Evolutionary conservation across 768 basidiomycete genomes (phyloP), one percentile per base, ranked within the genome.

Genomic region (Leucosporidium creatinivorum): DNA sequence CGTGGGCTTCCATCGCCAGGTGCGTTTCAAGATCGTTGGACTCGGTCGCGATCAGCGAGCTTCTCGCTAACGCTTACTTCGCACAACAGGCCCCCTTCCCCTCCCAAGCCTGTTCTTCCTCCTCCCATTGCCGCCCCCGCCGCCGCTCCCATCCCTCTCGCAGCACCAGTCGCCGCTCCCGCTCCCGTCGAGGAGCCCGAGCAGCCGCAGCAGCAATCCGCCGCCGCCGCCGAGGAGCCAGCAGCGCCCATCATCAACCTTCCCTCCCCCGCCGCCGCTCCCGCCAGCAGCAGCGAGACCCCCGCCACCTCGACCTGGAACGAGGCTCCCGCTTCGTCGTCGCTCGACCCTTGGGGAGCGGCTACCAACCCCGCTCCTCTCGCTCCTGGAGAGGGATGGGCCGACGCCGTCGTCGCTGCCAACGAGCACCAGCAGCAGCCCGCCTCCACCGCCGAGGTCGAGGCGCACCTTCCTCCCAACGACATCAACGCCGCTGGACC

Each of bases 301-400:
- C 36, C 66, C n/a, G 51, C 69, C 15, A 33, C 21, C 57, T 26
- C 54, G 19, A 18, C 54, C 54, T 58, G 57, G 57, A 39, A 55
- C 50, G 50, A 63, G 23, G 56, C 56, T 26, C 28, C 56, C 31
- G 58, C 63, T 25, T 39, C 67, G 15, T 12, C 33, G 5, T n/a
- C n/a, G n/a, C n/a, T n/a, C n/a, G 73, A 74, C 63, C 70, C 73
- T 25, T 74, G 73, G 73, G 70, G 68, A 9, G 66, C 69, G 23
- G 73, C 73, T 6, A 62, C 69, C 10, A 56, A 67, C 0, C 63
- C 73, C 10, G 67, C 73, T 54, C 73, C 73, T 33, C 67, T 72
- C 63, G 67, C 64, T 1, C 68, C 69, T 59, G 73, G 73, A 39
- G 73, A 74, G 58, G 73, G 73, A 36, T 74, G 73, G 73, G 73